phyloP scores from a whole-genome alignment of 805 yeast species.

The Wickerhamiella brachini region DNA sequence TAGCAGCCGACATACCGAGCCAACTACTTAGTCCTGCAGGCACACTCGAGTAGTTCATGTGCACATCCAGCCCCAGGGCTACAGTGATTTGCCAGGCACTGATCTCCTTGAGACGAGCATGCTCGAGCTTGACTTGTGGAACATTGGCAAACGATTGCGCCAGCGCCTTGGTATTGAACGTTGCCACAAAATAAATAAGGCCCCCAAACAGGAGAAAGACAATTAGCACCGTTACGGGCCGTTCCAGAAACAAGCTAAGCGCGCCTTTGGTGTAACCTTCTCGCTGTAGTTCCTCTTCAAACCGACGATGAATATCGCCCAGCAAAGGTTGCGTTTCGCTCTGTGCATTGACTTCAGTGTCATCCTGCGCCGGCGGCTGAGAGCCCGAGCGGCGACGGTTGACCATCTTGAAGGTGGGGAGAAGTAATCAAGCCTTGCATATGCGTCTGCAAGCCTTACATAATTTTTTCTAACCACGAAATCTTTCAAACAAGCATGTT shows the following conservation, averaged over 20 bases:
- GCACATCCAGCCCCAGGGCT: not conserved
- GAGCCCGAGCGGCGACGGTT: not conserved
- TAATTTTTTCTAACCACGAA: not conserved
- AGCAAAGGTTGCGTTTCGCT: slow-evolving; percentile 1
- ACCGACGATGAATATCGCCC: slow-evolving; percentile 6
- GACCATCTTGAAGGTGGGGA: not conserved
- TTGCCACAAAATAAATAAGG: not conserved
- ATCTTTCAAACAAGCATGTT: slow-evolving; percentile 37
- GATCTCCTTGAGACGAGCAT: not conserved
- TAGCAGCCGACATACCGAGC: not conserved
- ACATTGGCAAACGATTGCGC: not conserved
- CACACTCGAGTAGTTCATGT: not conserved
- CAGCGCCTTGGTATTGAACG: not conserved
- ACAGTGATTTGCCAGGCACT: not conserved
- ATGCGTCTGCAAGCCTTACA: not conserved
- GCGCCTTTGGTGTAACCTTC: slow-evolving; percentile 10
- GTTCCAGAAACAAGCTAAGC: slow-evolving; percentile 6
- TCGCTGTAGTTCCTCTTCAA: slow-evolving; percentile 11
- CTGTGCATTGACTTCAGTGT: not conserved
- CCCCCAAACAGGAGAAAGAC: slow-evolving; percentile 10
- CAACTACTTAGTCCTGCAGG: not conserved
- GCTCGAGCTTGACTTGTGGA: not conserved
- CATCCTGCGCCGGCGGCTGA: not conserved
- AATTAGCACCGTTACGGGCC: slow-evolving; percentile 11
- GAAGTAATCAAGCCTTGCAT: not conserved